Conservation (phyloP, 1,284 basidiomycete species). For the Ganoderma sinense region DNA sequence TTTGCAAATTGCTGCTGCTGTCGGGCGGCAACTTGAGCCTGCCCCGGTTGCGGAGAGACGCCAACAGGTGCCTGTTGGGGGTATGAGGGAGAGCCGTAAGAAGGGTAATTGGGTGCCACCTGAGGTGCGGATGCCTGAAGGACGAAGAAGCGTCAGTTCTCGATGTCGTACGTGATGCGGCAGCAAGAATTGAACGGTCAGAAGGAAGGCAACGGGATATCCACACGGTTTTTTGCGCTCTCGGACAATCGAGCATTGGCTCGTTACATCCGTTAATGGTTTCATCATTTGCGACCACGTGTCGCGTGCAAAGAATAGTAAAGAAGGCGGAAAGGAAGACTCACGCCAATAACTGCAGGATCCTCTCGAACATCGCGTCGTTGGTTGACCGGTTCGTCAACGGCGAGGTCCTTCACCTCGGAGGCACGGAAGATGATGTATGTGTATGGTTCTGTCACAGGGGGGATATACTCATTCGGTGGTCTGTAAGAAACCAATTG, state of each 20-base stretch:
- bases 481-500: constrained; percentile 52
- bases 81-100: constrained; percentile 36
- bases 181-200: constrained; percentile 38
- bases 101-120: constrained; percentile 31
- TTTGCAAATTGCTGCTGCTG: constrained; percentile 38
- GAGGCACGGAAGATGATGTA: constrained; percentile 87
- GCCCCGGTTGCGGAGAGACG: constrained; percentile 31
- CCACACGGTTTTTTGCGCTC: constrained; percentile 63
- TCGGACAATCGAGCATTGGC: constrained; percentile 50
- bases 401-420: constrained; percentile 82
- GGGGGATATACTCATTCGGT: constrained; percentile 76
- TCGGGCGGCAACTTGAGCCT: constrained; percentile 33
- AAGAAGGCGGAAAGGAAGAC: constrained; percentile 39
- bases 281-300: constrained; percentile 47
- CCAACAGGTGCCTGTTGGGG: constrained; percentile 33
- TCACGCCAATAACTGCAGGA: constrained; percentile 78
- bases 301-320: constrained; percentile 7
- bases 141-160: constrained; percentile 14
- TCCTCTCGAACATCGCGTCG: constrained; percentile 76
- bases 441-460: constrained; percentile 78
- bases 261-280: constrained; percentile 59
- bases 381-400: constrained; percentile 66
- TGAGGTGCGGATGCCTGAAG: constrained; percentile 43
- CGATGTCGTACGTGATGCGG: background rate
- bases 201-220: constrained; percentile 70